Conservation (phyloP, 495 filamentous ascomycete species). For the Collariella sp. region DNA sequence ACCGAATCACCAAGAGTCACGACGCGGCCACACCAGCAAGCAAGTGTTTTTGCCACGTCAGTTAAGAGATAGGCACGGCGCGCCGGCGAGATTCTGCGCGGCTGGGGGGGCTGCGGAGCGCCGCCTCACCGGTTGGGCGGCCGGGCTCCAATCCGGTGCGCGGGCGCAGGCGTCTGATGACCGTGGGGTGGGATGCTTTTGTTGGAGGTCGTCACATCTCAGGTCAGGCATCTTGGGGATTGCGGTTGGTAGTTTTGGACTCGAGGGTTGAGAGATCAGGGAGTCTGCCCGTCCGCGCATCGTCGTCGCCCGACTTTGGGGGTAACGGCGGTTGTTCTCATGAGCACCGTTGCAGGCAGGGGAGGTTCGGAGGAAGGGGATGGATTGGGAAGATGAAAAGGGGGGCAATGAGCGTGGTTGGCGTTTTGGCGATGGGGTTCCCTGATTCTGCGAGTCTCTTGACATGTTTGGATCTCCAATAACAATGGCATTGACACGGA, state of each 20-base stretch:
- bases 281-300: not conserved
- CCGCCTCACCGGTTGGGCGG: not conserved
- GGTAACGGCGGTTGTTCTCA: not conserved
- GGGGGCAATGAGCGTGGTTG: not conserved
- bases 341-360: not conserved
- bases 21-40: no score
- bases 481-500: not conserved
- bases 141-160: conserved; percentile 6
- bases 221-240: not conserved
- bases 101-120: no score
- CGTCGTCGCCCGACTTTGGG: not conserved
- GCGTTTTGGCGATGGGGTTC: not conserved
- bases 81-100: no score
- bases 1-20: no score
- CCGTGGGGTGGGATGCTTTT: not conserved
- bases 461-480: not conserved
- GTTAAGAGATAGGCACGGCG: no score
- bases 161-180: not conserved
- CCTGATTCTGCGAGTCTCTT: not conserved
- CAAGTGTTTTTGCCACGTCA: no score
- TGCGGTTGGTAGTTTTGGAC: not conserved
- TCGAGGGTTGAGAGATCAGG: not conserved
- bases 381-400: not conserved
- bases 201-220: not conserved
- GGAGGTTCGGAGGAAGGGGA: not conserved